These are phyloP conservation scores for Psophocarpus tetragonolobus DNA, from an alignment of 306 rosid genomes.

Conservation along the genomic window DNA sequence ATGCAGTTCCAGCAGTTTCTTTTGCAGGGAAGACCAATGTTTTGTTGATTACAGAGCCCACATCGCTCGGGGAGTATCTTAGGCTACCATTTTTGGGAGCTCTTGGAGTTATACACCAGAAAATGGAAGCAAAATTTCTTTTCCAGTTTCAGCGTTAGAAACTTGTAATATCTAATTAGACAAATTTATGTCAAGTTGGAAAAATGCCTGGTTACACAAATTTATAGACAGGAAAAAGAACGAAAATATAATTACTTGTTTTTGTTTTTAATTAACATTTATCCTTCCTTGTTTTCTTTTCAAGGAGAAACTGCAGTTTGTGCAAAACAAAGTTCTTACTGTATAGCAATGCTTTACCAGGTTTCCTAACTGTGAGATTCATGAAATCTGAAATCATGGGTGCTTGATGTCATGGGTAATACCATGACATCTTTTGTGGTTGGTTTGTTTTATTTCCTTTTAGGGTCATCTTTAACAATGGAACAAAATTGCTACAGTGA, in stretches of 20 bases:
- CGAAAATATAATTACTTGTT: background rate
- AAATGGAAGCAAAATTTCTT: constrained; percentile 31
- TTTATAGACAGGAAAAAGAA: background rate
- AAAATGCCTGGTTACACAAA: background rate
- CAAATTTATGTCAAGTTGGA: background rate
- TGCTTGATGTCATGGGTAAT: too few relatives aligned
- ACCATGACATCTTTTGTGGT: too few relatives aligned
- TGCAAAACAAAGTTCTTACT: background rate
- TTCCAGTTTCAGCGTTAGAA: constrained; percentile 26
- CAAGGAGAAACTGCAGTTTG: background rate
- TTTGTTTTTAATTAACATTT: too few relatives aligned
- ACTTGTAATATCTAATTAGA: background rate
- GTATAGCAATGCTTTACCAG: background rate
- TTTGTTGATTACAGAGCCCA: constrained; percentile 38
- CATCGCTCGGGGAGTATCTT: constrained; percentile 53
- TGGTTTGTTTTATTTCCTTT: too few relatives aligned
- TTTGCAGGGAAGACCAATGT: constrained; percentile 26
- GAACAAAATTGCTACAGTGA: too few relatives aligned
- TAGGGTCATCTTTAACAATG: too few relatives aligned
- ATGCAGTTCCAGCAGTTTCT: constrained; percentile 54
- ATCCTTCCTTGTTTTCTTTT: background rate
- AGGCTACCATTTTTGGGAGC: constrained; percentile 46
- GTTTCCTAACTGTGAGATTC: background rate
- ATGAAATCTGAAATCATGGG: too few relatives aligned
- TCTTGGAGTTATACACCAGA: constrained; percentile 25